Evolutionary conservation across 2,329 filamentous ascomycete species (phyloP), one percentile per base, ranked within the genome.

Genomic region (Penicillium hesseltinei): DNA sequence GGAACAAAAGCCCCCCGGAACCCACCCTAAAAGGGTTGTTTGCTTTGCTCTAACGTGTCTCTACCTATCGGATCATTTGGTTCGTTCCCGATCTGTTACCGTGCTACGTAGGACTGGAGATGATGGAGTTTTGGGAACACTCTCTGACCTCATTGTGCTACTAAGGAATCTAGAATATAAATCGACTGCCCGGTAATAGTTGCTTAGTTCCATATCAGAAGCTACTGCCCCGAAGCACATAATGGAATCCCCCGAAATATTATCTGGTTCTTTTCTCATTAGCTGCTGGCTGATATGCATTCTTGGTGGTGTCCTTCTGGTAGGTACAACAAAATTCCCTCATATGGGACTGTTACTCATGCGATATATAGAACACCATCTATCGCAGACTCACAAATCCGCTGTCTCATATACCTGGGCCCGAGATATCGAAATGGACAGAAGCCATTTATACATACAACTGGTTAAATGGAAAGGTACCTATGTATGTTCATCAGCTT

Each of bases 361-460:
- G n/a, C 8, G 21, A 40, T n/a, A 52, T 9, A 3, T 39, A 66
- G 62, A 43, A 27, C 19, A 19, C 46, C 17, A 17, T 63, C 2
- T 62, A 62, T 42, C 51, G 43, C 29, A 46, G 58, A 23, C 38
- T 63, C 19, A 51, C 47, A 15, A 62, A 54, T 19, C 59, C 59
- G 19, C 47, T 69, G 2, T 59, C 62, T 2, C 45, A 54, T 13
- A 35, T 69, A 7, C 68, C 68, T 3, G 69, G 69, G 3, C 67
- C 69, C 2, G 54, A 61, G 27, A 54, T 66, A 23, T 67, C 69
- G 3, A 69, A 64, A 56, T 71, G 62, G 61, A 69, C 68, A 6
- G 63, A 59, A 6, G 40, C 66, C 4, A 52, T 67, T 9, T 58
- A 64, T 15, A 58, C 49, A 19, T 67, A 64, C 48, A 58, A 70